Evolutionary conservation across 441 rosid species (phyloP), one percentile per base, ranked within the genome.

Genomic region (Iberis amara): DNA sequence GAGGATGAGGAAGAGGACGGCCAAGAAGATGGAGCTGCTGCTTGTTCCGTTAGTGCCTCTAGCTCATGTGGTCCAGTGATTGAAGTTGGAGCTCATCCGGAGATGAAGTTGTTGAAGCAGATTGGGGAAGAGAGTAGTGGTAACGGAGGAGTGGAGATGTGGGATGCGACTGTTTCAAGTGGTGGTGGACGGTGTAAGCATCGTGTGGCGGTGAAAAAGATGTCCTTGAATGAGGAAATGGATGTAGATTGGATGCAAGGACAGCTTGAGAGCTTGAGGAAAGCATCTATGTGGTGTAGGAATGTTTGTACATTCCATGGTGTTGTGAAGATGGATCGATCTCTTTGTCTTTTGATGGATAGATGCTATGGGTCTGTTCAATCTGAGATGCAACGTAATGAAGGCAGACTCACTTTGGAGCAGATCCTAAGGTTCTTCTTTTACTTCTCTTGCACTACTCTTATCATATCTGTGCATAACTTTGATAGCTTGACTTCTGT

Each of bases 261-360:
- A 43, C 89, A 86, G 79, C 79, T 92, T 4, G 97, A 92, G 59
- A 74, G 60, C 47, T 70, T 92, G 73, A 62, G 94, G 66, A 69
- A 76, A 39, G 78, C 74, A 14, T 85, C 97, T 0, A 89, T 83
- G 96, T 89, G 99, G 99, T 94, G 99, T 66, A 61, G 97, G 64
- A 86, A 86, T 71, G 90, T 89, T 33, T 94, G 99, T 56, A 76
- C 86, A 15, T 89, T 89, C 69, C 97, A 94, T 68, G 99, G 99
- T 11, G 79, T 79, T 43, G 65, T 83, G 45, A 85, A 75, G 73
- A 71, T 81, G 80, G 89, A 79, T 1, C 74, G 81, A 8, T 74
- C 74, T 56, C 66, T 86, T 50, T 82, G 79, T 45, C 74, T 94
- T 28, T 88, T 94, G 48, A 84, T 79, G 85, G 99, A 94, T 24